These are phyloP conservation scores for Phytophthora pinifolia DNA, from an alignment of 352 stramenopile genomes.

Conservation along the genomic window DNA sequence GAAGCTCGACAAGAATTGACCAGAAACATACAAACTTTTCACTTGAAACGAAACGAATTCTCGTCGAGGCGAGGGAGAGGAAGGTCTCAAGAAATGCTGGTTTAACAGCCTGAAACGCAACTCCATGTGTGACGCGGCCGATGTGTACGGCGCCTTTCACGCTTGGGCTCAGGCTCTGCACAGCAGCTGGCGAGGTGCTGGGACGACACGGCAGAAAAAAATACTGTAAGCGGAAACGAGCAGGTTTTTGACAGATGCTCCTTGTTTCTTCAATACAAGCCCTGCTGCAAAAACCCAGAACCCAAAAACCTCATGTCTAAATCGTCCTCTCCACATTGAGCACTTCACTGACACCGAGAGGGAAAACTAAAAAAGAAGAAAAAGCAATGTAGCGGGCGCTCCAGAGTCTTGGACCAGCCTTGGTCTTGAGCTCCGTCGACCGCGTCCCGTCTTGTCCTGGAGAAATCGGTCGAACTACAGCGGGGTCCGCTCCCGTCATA, in stretches of 20 bases:
- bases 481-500: slow-evolving; percentile 35
- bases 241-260: slow-evolving; percentile 20
- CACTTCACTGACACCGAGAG: slow-evolving; percentile 50
- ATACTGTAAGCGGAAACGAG: not conserved
- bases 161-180: slow-evolving; percentile 7
- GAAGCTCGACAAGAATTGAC: slow-evolving; percentile 19
- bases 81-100: not conserved
- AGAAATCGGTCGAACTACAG: too few relatives aligned
- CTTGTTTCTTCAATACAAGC: too few relatives aligned
- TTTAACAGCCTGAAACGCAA: slow-evolving; percentile 24
- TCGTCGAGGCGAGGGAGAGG: not conserved
- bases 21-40: slow-evolving; percentile 28
- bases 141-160: slow-evolving; percentile 20
- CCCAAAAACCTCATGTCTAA: slow-evolving; percentile 34
- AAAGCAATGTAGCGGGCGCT: slow-evolving; percentile 20
- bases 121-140: slow-evolving; percentile 22
- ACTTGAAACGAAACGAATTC: too few relatives aligned
- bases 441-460: slow-evolving; percentile 14
- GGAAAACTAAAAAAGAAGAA: slow-evolving; percentile 29
- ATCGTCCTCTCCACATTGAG: slow-evolving; percentile 40
- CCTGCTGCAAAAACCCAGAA: not conserved
- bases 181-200: slow-evolving; percentile 5
- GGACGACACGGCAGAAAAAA: slow-evolving; percentile 19
- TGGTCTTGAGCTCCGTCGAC: not conserved
- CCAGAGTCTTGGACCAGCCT: too few relatives aligned